Evolutionary conservation across 1,284 basidiomycete genomes (phyloP).

Genomic region (Schizophyllum commune): DNA sequence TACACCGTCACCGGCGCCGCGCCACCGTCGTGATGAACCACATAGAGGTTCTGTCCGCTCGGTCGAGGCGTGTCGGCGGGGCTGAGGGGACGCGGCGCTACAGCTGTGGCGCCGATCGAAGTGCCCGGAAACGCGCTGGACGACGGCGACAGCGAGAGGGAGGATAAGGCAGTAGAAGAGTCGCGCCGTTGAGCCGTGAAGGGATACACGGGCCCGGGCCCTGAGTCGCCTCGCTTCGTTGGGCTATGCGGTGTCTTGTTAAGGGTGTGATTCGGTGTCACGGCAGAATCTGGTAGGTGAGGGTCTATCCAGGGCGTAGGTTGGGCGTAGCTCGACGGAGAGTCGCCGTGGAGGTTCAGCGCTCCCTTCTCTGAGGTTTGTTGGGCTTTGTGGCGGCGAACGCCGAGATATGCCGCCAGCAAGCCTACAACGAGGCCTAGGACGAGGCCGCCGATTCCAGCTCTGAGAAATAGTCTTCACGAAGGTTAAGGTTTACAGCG

Average conservation of each 20-base stretch:
- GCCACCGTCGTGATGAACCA: slow-evolving; percentile 54
- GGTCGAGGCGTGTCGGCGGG: background rate
- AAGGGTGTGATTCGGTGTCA: too few species aligned
- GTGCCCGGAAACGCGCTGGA: too few species aligned
- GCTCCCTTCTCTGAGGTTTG: background rate
- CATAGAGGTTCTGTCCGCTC: slow-evolving; percentile 37
- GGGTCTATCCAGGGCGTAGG: too few species aligned
- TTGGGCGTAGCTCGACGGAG: too few species aligned
- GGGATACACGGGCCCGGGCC: too few species aligned
- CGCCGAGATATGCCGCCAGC: slow-evolving; percentile 21
- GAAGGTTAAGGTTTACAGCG: background rate
- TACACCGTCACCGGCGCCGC: slow-evolving; percentile 50
- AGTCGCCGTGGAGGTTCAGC: too few species aligned
- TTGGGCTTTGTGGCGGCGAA: slow-evolving; percentile 17
- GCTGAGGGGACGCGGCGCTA: background rate
- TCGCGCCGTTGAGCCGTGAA: too few species aligned
- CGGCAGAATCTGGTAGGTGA: too few species aligned
- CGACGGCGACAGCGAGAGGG: too few species aligned
- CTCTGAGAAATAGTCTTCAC: background rate
- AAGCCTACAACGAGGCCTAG: slow-evolving; percentile 33
- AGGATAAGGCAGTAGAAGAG: too few species aligned
- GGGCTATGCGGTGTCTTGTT: too few species aligned
- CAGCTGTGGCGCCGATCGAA: background rate
- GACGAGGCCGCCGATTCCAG: slow-evolving; percentile 35
- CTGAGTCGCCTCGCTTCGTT: too few species aligned